Evolutionary conservation across 768 basidiomycete genomes (phyloP).

Genomic region (Harrya chromipes): DNA sequence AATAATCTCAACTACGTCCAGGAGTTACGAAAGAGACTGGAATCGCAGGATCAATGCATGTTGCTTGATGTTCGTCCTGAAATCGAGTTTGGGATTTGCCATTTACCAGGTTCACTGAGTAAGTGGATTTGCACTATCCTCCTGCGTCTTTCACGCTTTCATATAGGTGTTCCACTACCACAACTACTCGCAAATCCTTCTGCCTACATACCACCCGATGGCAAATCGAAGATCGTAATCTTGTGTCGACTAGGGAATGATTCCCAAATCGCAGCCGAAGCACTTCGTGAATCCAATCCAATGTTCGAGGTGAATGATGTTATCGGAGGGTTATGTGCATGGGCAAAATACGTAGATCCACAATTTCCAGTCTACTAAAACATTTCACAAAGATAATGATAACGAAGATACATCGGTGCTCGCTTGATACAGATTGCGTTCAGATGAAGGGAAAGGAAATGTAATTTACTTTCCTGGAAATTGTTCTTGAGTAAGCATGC

Average conservation of each 20-base stretch:
- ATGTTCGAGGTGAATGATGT: slow-evolving; percentile 56
- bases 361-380: slow-evolving; percentile 76
- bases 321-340: slow-evolving; percentile 78
- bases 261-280: slow-evolving; percentile 79
- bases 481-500: not conserved
- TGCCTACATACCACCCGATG: slow-evolving; percentile 33
- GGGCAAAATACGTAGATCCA: slow-evolving; percentile 72
- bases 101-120: slow-evolving; percentile 74
- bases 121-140: slow-evolving; percentile 22
- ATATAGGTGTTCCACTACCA: slow-evolving; percentile 69
- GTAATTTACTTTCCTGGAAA: slow-evolving; percentile 28
- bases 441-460: slow-evolving; percentile 33
- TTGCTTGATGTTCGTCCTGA: slow-evolving; percentile 80
- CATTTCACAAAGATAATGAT: not conserved
- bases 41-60: slow-evolving; percentile 23
- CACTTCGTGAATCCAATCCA: slow-evolving; percentile 23
- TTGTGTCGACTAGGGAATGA: slow-evolving; percentile 92
- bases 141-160: slow-evolving; percentile 1
- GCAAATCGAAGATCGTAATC: slow-evolving; percentile 42
- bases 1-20: slow-evolving; percentile 24
- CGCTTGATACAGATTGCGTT: slow-evolving; percentile 2
- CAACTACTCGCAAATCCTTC: slow-evolving; percentile 60
- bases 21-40: slow-evolving; percentile 46
- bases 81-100: slow-evolving; percentile 85
- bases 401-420: slow-evolving; percentile 2